phyloP scores from a whole-genome alignment of 2,329 filamentous ascomycete species.

The Calonectria henricotiae region DNA sequence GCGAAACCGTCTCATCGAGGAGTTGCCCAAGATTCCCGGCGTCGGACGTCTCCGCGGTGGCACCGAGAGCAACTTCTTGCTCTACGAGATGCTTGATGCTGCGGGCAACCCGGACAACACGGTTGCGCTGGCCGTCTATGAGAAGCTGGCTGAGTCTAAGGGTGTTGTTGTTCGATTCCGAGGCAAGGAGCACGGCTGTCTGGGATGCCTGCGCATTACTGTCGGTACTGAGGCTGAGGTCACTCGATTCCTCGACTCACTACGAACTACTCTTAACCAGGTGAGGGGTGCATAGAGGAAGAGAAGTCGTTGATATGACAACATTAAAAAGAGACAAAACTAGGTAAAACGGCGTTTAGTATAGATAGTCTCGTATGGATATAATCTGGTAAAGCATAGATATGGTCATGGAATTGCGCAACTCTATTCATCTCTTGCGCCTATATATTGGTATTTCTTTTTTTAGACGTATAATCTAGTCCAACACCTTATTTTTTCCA shows the following conservation, averaged over 20 bases:
- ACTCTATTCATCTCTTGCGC: conserved; percentile 42
- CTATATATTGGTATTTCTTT: conserved; percentile 17
- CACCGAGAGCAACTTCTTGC: conserved; percentile 86
- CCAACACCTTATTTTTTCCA: conserved; percentile 42
- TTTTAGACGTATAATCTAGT: conserved; percentile 25
- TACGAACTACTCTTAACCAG: conserved; percentile 69
- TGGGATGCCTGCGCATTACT: conserved; percentile 91
- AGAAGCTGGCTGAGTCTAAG: conserved; percentile 85
- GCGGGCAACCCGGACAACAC: conserved; percentile 84
- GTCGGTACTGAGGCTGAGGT: conserved; percentile 93
- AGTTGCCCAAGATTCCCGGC: conserved; percentile 83
- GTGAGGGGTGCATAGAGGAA: conserved; percentile 56
- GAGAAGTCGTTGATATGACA: not conserved
- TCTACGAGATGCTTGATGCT: conserved; percentile 88
- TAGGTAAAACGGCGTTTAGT: conserved; percentile 45
- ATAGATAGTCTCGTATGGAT: conserved; percentile 47
- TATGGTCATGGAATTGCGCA: conserved; percentile 41
- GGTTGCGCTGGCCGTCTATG: conserved; percentile 85
- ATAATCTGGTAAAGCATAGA: conserved; percentile 52
- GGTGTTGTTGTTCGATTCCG: conserved; percentile 95
- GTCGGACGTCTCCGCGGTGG: conserved; percentile 89
- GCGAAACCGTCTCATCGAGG: conserved; percentile 81
- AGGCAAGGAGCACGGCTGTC: conserved; percentile 91
- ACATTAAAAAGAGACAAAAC: conserved; percentile 16
- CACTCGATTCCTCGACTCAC: conserved; percentile 80